Conservation (phyloP, 1,139 yeast genomes). For the Protomyces inouyei region DNA sequence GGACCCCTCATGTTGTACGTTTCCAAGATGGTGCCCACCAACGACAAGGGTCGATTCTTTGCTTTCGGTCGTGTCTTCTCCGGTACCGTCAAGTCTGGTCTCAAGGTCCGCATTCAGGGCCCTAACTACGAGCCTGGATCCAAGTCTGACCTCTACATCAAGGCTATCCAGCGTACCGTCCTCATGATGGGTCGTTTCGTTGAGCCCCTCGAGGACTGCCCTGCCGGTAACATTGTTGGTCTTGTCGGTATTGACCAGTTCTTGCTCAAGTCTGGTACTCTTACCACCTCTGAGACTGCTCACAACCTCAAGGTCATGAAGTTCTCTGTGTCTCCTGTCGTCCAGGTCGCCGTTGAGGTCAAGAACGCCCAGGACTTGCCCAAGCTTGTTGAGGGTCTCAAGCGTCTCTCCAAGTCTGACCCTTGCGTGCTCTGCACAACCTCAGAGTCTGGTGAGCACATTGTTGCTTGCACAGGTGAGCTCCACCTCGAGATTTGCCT, state of each 20-base stretch:
- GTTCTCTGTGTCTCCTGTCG: conserved; percentile 99
- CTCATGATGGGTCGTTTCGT: conserved; percentile 99
- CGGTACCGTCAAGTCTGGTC: conserved; percentile 98
- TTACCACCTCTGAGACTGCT: conserved; percentile 92
- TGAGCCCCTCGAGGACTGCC: conserved; percentile 98
- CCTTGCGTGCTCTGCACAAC: conserved; percentile 92
- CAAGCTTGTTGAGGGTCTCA: conserved; percentile 99
- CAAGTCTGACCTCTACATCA: conserved; percentile 95
- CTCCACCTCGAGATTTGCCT: conserved; percentile 98
- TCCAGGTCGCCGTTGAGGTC: conserved; percentile 98
- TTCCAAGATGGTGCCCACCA: conserved; percentile 99
- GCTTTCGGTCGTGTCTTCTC: conserved; percentile 99
- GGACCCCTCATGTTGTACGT: conserved; percentile 99
- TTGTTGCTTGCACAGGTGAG: conserved; percentile 99
- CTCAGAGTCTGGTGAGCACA: conserved; percentile 97
- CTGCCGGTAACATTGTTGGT: conserved; percentile 99
- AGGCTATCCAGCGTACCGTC: conserved; percentile 98
- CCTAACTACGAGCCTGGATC: conserved; percentile 98
- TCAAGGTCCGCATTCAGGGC: conserved; percentile 99
- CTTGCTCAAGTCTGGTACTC: conserved; percentile 98
- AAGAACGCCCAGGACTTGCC: conserved; percentile 99
- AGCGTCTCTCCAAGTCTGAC: conserved; percentile 99
- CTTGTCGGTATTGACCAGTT: conserved; percentile 99
- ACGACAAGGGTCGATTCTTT: conserved; percentile 99
- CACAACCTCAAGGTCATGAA: conserved; percentile 99